These are phyloP conservation scores for Cryptosporidium sp. DNA, from an alignment of 169 alveolate genomes.

Conservation along the genomic window DNA sequence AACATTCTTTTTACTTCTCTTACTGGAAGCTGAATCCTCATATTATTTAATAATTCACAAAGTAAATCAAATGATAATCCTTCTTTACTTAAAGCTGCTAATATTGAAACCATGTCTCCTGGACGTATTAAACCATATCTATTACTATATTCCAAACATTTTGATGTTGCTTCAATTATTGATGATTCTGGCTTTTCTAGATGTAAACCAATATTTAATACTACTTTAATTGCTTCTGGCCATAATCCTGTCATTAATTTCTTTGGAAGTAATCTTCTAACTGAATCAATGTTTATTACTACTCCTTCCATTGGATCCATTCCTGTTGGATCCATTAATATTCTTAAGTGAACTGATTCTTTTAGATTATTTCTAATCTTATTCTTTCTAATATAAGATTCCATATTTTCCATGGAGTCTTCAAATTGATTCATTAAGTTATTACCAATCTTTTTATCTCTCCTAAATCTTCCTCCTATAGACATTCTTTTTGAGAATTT, in stretches of 20 bases:
- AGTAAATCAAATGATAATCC: slow-evolving; percentile 80
- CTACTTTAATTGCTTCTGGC: slow-evolving; percentile 80
- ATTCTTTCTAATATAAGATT: not conserved
- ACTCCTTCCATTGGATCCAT: slow-evolving; percentile 81
- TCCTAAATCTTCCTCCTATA: slow-evolving; percentile 14
- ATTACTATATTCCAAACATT: slow-evolving; percentile 74
- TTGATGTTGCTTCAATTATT: slow-evolving; percentile 64
- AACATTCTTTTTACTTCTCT: slow-evolving; percentile 81
- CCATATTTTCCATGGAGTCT: slow-evolving; percentile 6
- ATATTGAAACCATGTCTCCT: slow-evolving; percentile 76
- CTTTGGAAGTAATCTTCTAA: slow-evolving; percentile 77
- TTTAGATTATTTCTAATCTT: not conserved
- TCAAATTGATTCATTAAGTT: not conserved
- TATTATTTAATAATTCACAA: slow-evolving; percentile 79
- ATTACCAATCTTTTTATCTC: not conserved
- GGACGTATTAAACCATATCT: slow-evolving; percentile 78
- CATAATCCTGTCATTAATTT: slow-evolving; percentile 80
- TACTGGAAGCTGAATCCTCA: slow-evolving; percentile 80
- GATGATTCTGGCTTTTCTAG: slow-evolving; percentile 74
- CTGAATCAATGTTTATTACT: slow-evolving; percentile 73
- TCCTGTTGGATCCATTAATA: slow-evolving; percentile 80
- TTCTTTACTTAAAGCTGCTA: slow-evolving; percentile 75
- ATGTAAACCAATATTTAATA: slow-evolving; percentile 77
- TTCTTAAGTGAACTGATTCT: slow-evolving; percentile 49
- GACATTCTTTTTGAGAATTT: not conserved